phyloP scores from a whole-genome alignment of 371 early-diverging fungal species.

The Blakeslea trispora region DNA sequence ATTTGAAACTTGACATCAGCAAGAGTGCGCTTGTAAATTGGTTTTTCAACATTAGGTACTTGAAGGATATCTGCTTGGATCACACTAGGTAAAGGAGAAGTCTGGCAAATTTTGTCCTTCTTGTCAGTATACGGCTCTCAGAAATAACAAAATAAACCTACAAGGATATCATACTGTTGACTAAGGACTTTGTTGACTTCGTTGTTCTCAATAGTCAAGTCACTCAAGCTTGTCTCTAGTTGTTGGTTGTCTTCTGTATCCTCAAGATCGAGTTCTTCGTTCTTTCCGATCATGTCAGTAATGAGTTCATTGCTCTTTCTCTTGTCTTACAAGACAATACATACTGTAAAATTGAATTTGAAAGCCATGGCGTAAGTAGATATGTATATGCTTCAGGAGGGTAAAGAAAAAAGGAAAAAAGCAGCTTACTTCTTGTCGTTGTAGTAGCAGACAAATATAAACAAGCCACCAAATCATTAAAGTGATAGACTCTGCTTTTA shows the following conservation, averaged over 20 bases:
- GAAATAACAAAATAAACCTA: conserved; percentile 11
- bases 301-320: not conserved
- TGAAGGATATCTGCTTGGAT: conserved; percentile 45
- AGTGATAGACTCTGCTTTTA: no score
- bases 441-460: no score
- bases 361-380: conserved; percentile 42
- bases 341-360: conserved; percentile 64
- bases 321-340: conserved; percentile 1
- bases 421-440: no score
- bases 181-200: conserved; percentile 28
- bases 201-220: conserved; percentile 40
- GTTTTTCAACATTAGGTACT: conserved; percentile 25
- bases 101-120: conserved; percentile 20
- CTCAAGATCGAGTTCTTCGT: conserved; percentile 59
- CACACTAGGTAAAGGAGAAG: conserved; percentile 34
- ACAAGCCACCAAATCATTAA: no score
- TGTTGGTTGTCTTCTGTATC: conserved; percentile 46
- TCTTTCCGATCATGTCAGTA: conserved; percentile 25
- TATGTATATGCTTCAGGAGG: no score
- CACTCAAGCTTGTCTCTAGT: conserved; percentile 43
- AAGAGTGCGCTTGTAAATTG: conserved; percentile 64
- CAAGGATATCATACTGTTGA: conserved; percentile 41
- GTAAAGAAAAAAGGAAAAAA: no score
- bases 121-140: not conserved
- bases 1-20: conserved; percentile 85